These are phyloP conservation scores for Dryadomyces quercus-mongolicae DNA, from an alignment of 2,329 filamentous ascomycete species.

Conservation along the genomic window DNA sequence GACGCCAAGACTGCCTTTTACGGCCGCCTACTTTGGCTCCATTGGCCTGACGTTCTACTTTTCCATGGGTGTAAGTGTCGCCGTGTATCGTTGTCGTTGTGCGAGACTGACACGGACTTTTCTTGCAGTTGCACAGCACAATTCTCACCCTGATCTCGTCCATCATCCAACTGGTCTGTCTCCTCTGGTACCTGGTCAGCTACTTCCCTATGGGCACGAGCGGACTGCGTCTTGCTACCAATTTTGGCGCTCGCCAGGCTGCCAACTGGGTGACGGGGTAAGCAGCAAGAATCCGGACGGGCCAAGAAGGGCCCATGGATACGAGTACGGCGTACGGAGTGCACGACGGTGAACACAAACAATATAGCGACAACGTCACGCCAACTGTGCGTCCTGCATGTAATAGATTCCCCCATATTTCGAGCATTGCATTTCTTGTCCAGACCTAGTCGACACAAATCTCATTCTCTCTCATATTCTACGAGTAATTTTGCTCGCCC, in stretches of 20 bases:
- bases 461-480: no score
- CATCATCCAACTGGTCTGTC: constrained; percentile 68
- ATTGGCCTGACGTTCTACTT: constrained; percentile 87
- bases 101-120: neutral
- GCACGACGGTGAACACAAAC: no score
- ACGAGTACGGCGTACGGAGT: no score
- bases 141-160: constrained; percentile 76
- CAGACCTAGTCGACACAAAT: no score
- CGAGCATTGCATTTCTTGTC: no score
- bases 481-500: no score
- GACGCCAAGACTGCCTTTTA: constrained; percentile 77
- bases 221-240: constrained; percentile 74
- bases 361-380: no score
- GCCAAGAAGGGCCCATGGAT: no score
- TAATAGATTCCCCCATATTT: no score
- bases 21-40: constrained; percentile 86
- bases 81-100: neutral
- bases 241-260: constrained; percentile 74
- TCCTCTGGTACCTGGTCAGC: constrained; percentile 89
- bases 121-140: constrained; percentile 62
- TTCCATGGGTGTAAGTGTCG: constrained; percentile 59
- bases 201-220: constrained; percentile 97
- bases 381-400: no score
- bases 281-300: neutral
- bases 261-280: constrained; percentile 79